Evolutionary conservation across 192 early-diverging fungal species (phyloP).

Genomic region (Mortierella antarctica): DNA sequence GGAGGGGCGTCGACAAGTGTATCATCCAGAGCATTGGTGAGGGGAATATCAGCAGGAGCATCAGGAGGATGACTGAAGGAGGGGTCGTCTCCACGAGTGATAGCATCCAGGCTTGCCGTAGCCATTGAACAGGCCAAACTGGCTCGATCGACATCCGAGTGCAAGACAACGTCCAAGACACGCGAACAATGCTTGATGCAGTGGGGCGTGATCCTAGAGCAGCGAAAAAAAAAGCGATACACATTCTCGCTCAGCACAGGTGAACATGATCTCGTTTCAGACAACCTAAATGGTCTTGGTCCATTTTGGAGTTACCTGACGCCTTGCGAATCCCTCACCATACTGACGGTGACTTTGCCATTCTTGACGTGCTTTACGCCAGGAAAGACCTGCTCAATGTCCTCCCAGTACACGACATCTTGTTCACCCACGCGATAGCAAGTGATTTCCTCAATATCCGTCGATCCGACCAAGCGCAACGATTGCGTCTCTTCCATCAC

Average conservation of each 20-base stretch:
- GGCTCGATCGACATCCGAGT: background rate
- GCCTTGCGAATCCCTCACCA: constrained; percentile 1
- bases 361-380: constrained; percentile 4
- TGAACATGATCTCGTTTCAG: background rate
- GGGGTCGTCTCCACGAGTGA: too few relatives aligned
- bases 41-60: background rate
- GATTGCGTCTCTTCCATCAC: constrained; percentile 8
- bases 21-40: background rate
- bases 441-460: constrained; percentile 1
- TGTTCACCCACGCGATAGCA: background rate
- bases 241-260: background rate
- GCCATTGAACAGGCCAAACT: too few relatives aligned
- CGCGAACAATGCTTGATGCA: constrained; percentile 1
- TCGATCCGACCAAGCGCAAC: constrained; percentile 9
- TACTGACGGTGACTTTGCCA: background rate
- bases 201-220: background rate
- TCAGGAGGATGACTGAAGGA: background rate
- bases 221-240: background rate
- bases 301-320: background rate
- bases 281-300: background rate
- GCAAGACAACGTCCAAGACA: constrained; percentile 7
- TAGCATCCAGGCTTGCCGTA: too few relatives aligned
- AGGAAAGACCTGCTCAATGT: constrained; percentile 12
- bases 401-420: constrained; percentile 7
- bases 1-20: background rate